Evolutionary conservation across 1,139 yeast genomes (phyloP).

Genomic region (Pichia sp.): DNA sequence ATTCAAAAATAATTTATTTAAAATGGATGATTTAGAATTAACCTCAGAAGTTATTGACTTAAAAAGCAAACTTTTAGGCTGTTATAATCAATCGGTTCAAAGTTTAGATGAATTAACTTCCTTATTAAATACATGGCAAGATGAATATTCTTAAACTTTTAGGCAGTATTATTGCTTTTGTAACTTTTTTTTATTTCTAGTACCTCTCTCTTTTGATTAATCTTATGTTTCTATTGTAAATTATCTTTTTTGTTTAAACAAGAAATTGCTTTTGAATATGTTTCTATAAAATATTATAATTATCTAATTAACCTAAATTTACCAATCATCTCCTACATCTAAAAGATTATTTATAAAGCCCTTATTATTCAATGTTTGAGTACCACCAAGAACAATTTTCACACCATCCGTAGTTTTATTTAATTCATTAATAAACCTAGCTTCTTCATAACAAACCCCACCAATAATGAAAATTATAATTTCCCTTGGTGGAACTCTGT

Average conservation of each 20-base stretch:
- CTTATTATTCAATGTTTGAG: slow-evolving; percentile 54
- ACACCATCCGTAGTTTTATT: slow-evolving; percentile 44
- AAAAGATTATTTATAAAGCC: slow-evolving; percentile 42
- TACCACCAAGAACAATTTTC: slow-evolving; percentile 71
- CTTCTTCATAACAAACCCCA: slow-evolving; percentile 90
- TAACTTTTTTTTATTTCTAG: no score
- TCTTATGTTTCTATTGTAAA: not conserved
- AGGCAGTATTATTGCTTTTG: not conserved
- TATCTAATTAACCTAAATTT: no score
- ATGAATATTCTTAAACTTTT: slow-evolving; percentile 45
- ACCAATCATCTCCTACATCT: slow-evolving; percentile 11
- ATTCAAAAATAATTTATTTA: slow-evolving; percentile 34
- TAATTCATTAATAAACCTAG: slow-evolving; percentile 71
- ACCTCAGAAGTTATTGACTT: slow-evolving; percentile 26
- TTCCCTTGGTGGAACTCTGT: slow-evolving; percentile 53
- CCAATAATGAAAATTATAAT: slow-evolving; percentile 79
- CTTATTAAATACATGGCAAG: slow-evolving; percentile 71
- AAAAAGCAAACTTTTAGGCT: slow-evolving; percentile 36
- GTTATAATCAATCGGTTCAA: slow-evolving; percentile 52
- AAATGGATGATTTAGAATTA: slow-evolving; percentile 16
- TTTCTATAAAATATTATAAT: no score
- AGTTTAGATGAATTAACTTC: slow-evolving; percentile 68
- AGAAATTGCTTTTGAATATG: no score
- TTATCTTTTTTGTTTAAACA: no score
- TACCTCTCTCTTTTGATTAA: no score